A percentile compares a stretch with the other conserved stretches of the same genome.
These are phyloP conservation scores for Agaricus subrufescens DNA, from an alignment of 768 basidiomycete species.

Conservation along the genomic window DNA sequence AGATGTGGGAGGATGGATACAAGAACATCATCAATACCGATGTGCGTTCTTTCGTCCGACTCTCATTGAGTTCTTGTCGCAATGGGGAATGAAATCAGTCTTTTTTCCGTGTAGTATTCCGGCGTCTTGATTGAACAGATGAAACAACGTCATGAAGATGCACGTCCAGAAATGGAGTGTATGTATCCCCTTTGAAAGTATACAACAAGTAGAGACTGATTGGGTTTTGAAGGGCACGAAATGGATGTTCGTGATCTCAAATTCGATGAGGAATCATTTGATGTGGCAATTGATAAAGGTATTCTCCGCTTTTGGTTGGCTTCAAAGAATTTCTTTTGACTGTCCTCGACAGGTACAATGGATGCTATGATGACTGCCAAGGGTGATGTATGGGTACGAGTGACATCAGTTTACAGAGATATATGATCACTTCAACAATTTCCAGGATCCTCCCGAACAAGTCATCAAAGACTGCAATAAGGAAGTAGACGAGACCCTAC, in stretches of 20 bases:
- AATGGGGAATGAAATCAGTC: neutral
- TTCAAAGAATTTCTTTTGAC: neutral
- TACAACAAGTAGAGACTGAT: neutral
- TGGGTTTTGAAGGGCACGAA: conserved; percentile 55
- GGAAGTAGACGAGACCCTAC: conserved; percentile 73
- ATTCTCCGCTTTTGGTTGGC: neutral
- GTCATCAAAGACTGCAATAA: conserved; percentile 66
- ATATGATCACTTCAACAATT: neutral
- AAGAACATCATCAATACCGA: conserved; percentile 76
- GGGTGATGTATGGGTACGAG: conserved; percentile 72
- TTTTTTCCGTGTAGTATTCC: conserved; percentile 53
- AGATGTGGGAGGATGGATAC: conserved; percentile 91
- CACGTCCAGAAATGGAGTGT: conserved; percentile 72
- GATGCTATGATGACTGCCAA: conserved; percentile 86
- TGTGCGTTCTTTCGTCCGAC: conserved; percentile 33
- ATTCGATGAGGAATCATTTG: conserved; percentile 60
- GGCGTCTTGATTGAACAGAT: conserved; percentile 71
- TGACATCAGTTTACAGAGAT: neutral
- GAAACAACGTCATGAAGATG: conserved; percentile 43
- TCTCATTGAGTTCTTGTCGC: neutral
- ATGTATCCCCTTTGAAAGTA: neutral
- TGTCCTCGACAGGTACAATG: conserved; percentile 54
- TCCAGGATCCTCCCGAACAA: conserved; percentile 68
- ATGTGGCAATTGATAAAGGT: conserved; percentile 84
- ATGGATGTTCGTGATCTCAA: conserved; percentile 75